phyloP scores from a whole-genome alignment of 139 green algal genomes.

The Limnomonas spitsbergensis region DNA sequence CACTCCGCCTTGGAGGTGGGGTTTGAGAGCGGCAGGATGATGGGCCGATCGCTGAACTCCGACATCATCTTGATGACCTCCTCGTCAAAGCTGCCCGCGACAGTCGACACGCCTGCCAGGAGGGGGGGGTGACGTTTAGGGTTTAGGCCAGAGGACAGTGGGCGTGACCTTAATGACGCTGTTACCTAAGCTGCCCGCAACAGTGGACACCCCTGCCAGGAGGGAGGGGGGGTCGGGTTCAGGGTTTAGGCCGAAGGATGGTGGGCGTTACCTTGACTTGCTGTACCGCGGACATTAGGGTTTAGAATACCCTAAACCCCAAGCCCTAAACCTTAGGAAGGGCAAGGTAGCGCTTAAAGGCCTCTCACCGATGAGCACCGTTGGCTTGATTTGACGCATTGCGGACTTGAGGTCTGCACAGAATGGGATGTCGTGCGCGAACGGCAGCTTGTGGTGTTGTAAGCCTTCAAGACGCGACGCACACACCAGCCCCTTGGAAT shows the following conservation, averaged over 20 bases:
- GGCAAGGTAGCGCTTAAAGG: too few relatives aligned
- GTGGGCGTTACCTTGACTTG: too few relatives aligned
- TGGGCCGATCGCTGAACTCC: constrained; percentile 44
- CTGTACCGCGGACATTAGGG: too few relatives aligned
- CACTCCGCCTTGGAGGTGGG: constrained; percentile 85
- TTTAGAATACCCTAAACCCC: too few relatives aligned
- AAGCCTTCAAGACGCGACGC: constrained; percentile 22
- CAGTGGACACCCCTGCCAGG: too few relatives aligned
- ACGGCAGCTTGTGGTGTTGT: constrained; percentile 80
- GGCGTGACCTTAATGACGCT: too few relatives aligned
- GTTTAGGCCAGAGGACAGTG: too few relatives aligned
- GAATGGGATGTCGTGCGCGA: constrained; percentile 44
- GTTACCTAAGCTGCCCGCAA: too few relatives aligned
- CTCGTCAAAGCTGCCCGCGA: constrained; percentile 47
- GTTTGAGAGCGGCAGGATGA: constrained; percentile 93
- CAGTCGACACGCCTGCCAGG: constrained; percentile 44
- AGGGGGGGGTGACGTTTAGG: background rate
- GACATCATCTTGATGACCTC: constrained; percentile 66
- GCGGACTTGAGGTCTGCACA: constrained; percentile 46
- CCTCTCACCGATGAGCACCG: constrained; percentile 54
- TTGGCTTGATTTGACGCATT: constrained; percentile 45
- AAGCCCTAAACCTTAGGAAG: too few relatives aligned
- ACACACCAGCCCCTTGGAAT: constrained; percentile 76
- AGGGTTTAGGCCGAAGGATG: too few relatives aligned
- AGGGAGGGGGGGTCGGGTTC: too few relatives aligned